Evolutionary conservation across 129 eudicot species (phyloP).

Genomic region (Lonicera japonica): DNA sequence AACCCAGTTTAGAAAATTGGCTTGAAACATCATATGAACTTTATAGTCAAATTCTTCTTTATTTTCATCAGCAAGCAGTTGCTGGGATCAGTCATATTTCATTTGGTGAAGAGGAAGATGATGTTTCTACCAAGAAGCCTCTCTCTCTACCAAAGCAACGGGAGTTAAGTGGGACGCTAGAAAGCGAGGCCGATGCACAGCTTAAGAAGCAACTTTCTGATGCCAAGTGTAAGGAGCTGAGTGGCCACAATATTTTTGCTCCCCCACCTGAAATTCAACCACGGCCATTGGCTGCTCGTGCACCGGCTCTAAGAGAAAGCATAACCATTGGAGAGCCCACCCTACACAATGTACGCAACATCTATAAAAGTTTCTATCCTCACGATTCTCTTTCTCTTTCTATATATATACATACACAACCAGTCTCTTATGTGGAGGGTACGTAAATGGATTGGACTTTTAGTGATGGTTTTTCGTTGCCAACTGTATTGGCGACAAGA

Average conservation of each 20-base stretch:
- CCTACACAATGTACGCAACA: conserved; percentile 35
- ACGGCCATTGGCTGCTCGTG: conserved; percentile 66
- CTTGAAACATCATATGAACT: too few relatives aligned
- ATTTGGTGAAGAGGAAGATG: conserved; percentile 79
- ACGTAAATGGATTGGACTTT: too few relatives aligned
- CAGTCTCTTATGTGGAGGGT: too few relatives aligned
- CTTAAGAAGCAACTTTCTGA: conserved; percentile 76
- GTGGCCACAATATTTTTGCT: conserved; percentile 87
- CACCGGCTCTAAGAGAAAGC: conserved; percentile 71
- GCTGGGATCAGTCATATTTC: conserved; percentile 88
- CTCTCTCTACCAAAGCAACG: conserved; percentile 65
- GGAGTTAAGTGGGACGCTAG: conserved; percentile 77
- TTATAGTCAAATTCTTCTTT: too few relatives aligned
- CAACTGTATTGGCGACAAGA: too few relatives aligned
- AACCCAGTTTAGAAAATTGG: too few relatives aligned
- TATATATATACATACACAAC: neutral
- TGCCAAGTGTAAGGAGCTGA: conserved; percentile 86
- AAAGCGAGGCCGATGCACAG: conserved; percentile 46
- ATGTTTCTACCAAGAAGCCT: conserved; percentile 76
- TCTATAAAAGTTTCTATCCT: conserved; percentile 2
- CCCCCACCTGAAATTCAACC: conserved; percentile 96
- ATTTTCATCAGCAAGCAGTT: conserved; percentile 57
- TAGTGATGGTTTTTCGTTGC: too few relatives aligned
- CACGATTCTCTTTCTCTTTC: neutral
- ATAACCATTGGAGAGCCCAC: conserved; percentile 62